phyloP scores from a whole-genome alignment of 495 filamentous ascomycete genomes.

The Beverwykella pulmonaria region DNA sequence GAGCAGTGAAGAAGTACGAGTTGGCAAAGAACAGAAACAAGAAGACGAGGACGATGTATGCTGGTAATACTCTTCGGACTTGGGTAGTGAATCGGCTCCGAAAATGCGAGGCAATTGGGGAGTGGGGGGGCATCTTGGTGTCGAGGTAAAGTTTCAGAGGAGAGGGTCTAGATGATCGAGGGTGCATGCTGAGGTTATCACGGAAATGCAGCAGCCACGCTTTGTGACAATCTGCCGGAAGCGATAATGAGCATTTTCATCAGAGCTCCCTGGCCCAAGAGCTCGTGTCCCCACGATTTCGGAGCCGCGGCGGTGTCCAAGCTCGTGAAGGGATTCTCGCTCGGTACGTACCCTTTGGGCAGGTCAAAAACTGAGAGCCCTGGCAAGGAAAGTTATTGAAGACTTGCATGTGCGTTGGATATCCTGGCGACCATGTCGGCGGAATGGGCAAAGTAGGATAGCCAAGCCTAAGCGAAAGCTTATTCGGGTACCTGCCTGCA shows the following conservation, averaged over 20 bases:
- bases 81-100: constrained; percentile 24
- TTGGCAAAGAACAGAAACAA: constrained; percentile 29
- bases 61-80: constrained; percentile 28
- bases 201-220: constrained; percentile 1
- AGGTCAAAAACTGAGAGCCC: background rate
- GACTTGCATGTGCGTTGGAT: constrained; percentile 3
- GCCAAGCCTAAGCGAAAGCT: background rate
- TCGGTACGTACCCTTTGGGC: constrained; percentile 1
- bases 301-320: constrained; percentile 4
- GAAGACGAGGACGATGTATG: constrained; percentile 23
- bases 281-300: background rate
- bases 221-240: background rate
- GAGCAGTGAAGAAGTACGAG: constrained; percentile 27
- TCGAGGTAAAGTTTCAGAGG: constrained; percentile 31
- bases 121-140: constrained; percentile 29
- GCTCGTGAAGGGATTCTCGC: background rate
- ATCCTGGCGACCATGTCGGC: constrained; percentile 1
- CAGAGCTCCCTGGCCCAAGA: background rate
- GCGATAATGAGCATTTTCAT: constrained; percentile 1
- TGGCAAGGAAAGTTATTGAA: background rate
- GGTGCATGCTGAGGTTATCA: constrained; percentile 37
- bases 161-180: constrained; percentile 16
- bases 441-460: background rate
- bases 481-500: background rate
- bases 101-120: constrained; percentile 31